Percentiles rank a stretch among this genome's conserved stretches.
Conservation (phyloP, 108 stramenopile species). For the Pseudonitzschia delicatissima region DNA sequence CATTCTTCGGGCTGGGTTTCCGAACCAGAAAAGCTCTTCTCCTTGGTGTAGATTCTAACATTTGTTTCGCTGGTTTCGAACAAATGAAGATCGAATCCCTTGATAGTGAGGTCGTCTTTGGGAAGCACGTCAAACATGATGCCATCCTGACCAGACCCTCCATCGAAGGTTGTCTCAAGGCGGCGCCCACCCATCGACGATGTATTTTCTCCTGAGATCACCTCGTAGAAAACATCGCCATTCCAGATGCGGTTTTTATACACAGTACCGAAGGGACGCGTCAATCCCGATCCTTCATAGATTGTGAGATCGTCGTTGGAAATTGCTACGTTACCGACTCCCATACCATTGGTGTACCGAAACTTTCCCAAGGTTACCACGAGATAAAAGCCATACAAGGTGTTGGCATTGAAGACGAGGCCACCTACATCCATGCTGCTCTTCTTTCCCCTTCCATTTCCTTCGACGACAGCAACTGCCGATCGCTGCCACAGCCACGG, state of each 20-base stretch:
- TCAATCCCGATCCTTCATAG: slow-evolving; percentile 17
- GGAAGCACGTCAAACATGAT: slow-evolving; percentile 15
- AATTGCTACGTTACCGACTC: not conserved
- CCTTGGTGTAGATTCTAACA: not conserved
- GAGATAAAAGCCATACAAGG: slow-evolving; percentile 9
- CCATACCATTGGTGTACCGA: slow-evolving; percentile 13
- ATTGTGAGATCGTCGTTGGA: slow-evolving; percentile 17
- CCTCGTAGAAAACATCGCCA: slow-evolving; percentile 12
- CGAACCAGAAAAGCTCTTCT: not conserved
- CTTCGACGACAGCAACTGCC: not conserved
- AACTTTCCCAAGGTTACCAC: not conserved
- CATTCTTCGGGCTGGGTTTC: not conserved
- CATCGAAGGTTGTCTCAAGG: slow-evolving; percentile 14
- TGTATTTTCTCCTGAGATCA: not conserved
- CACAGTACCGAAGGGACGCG: slow-evolving; percentile 2
- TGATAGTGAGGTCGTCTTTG: not conserved
- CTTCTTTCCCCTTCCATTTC: slow-evolving; percentile 17
- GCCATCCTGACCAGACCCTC: slow-evolving; percentile 17
- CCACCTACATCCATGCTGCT: slow-evolving; percentile 3
- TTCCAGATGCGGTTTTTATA: slow-evolving; percentile 15
- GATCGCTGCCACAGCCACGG: slow-evolving; percentile 14
- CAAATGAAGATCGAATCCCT: slow-evolving; percentile 14
- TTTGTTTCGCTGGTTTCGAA: not conserved
- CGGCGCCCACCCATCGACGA: not conserved
- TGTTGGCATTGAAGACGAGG: not conserved